phyloP scores from a whole-genome alignment of 2,329 filamentous ascomycete genomes.

The Sporothrix phasma region DNA sequence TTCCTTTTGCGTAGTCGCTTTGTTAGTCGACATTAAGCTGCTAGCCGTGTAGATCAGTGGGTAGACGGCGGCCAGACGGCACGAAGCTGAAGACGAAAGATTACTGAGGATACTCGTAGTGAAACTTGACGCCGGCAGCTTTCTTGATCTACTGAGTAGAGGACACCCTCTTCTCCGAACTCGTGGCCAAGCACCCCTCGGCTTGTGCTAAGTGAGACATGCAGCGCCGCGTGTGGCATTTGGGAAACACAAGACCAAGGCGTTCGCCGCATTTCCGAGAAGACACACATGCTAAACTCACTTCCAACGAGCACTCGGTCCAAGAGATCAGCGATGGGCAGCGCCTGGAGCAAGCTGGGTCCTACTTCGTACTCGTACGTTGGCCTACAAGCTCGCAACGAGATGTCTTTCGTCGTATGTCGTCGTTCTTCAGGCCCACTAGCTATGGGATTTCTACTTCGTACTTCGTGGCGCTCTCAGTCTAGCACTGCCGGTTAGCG shows the following conservation, averaged over 20 bases:
- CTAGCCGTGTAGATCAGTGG: slow-evolving; percentile 1
- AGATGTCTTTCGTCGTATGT: neutral
- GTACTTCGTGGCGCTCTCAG: slow-evolving; percentile 10
- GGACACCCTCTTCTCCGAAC: neutral
- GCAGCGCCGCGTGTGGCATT: neutral
- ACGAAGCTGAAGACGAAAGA: neutral
- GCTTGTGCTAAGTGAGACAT: slow-evolving; percentile 12
- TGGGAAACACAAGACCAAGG: neutral
- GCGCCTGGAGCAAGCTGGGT: slow-evolving; percentile 10
- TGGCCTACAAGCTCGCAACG: slow-evolving; percentile 11
- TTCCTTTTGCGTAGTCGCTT: slow-evolving; percentile 9
- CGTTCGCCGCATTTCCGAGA: neutral
- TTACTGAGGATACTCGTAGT: too few relatives aligned
- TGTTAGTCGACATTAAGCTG: neutral
- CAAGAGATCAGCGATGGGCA: neutral
- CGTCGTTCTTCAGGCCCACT: neutral
- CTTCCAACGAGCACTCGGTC: neutral
- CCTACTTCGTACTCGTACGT: slow-evolving; percentile 4
- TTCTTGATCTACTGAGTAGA: too few relatives aligned
- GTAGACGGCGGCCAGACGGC: neutral
- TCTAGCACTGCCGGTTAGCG: slow-evolving; percentile 2
- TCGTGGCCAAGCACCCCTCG: slow-evolving; percentile 4
- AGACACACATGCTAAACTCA: neutral
- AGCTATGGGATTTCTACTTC: neutral
- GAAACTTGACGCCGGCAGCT: too few relatives aligned